Conservation (phyloP, 148 eudicot genomes). For the Rhododendron henanense region DNA sequence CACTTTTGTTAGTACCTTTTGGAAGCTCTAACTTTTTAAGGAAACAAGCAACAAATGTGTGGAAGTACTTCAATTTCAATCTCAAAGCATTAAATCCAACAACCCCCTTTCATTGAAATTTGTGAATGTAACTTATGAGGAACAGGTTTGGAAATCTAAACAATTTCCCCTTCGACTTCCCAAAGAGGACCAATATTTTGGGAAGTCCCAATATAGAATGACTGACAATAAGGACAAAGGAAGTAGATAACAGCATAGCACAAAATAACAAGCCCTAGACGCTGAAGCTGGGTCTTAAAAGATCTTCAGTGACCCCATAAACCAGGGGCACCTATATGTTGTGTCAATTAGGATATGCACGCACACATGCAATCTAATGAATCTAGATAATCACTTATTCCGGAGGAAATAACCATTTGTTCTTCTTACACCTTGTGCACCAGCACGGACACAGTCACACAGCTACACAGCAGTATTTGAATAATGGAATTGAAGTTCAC, state of each 20-base stretch:
- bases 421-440: neutral
- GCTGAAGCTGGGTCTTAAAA: neutral
- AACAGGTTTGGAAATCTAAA: neutral
- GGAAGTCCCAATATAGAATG: too few species aligned
- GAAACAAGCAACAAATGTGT: neutral
- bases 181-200: neutral
- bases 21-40: neutral
- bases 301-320: neutral
- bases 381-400: neutral
- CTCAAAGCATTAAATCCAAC: neutral
- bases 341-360: neutral
- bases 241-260: neutral
- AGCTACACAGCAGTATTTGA: neutral
- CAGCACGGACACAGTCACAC: neutral
- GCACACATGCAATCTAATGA: neutral
- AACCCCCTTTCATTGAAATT: neutral
- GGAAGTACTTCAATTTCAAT: neutral
- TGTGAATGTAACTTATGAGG: neutral
- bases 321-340: neutral
- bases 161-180: neutral
- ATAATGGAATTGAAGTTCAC: neutral
- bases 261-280: neutral
- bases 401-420: neutral
- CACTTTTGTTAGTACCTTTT: neutral
- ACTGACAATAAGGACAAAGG: neutral